Evolutionary conservation across 2,329 filamentous ascomycete species (phyloP).

Genomic region (Diaporthe vaccinii): DNA sequence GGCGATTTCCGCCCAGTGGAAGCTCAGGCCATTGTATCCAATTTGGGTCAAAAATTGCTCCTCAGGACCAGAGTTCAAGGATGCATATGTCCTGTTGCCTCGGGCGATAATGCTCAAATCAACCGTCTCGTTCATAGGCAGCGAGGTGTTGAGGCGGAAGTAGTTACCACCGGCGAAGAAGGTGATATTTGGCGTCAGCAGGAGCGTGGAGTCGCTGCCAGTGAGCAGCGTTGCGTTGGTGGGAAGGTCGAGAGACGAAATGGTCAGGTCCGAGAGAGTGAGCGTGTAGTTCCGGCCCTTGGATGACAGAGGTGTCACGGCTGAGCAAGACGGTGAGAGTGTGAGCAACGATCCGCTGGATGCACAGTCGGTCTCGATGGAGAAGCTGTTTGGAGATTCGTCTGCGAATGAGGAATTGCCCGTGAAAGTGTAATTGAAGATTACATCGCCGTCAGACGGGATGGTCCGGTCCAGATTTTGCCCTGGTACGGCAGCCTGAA

Average conservation of each 20-base stretch:
- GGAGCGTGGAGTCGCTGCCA: constrained; percentile 59
- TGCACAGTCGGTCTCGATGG: constrained; percentile 55
- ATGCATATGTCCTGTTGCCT: constrained; percentile 51
- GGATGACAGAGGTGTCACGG: constrained; percentile 62
- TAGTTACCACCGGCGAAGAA: constrained; percentile 53
- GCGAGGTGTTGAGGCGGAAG: constrained; percentile 52
- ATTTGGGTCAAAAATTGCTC: constrained; percentile 58
- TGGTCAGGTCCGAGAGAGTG: constrained; percentile 54
- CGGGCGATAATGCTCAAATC: constrained; percentile 49
- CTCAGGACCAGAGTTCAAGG: constrained; percentile 42
- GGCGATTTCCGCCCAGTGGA: constrained; percentile 58
- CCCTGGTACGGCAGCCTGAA: constrained; percentile 58
- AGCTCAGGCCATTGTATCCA: constrained; percentile 56
- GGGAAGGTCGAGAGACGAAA: constrained; percentile 49
- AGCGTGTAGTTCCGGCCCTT: constrained; percentile 72
- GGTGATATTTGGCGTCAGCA: constrained; percentile 54
- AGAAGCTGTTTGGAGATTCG: constrained; percentile 55
- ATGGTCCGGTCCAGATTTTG: constrained; percentile 64
- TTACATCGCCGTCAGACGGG: constrained; percentile 51
- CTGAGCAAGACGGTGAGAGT: constrained; percentile 54
- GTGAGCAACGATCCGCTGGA: constrained; percentile 47
- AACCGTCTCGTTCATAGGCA: constrained; percentile 49
- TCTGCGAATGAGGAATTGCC: constrained; percentile 48
- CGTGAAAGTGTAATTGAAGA: constrained; percentile 53
- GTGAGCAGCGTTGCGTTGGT: constrained; percentile 57